phyloP scores from a whole-genome alignment of 768 basidiomycete genomes.

The Cyclocybe aegerita region DNA sequence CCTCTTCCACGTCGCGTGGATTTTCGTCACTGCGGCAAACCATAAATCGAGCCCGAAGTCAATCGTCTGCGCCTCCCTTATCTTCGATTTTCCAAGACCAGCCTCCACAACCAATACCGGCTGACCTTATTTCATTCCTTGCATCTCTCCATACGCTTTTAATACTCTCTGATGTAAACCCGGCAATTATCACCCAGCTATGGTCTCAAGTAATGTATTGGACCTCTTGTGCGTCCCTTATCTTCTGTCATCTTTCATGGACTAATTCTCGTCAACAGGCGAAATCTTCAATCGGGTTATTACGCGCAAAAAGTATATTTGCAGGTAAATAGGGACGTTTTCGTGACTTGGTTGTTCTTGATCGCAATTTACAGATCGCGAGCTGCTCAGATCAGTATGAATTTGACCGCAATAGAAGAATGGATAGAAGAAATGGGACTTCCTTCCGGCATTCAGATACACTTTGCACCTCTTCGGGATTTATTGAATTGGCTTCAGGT shows the following conservation, averaged over 20 bases:
- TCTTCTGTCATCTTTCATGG: background rate
- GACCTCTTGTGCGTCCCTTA: slow-evolving; percentile 74
- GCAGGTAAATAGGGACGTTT: slow-evolving; percentile 51
- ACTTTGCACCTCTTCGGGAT: slow-evolving; percentile 84
- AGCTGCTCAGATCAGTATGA: slow-evolving; percentile 88
- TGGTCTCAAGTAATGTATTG: slow-evolving; percentile 99
- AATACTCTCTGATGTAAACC: slow-evolving; percentile 86
- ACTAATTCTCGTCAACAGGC: slow-evolving; percentile 41
- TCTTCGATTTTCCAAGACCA: slow-evolving; percentile 50
- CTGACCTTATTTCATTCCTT: slow-evolving; percentile 74
- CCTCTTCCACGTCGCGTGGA: slow-evolving; percentile 48
- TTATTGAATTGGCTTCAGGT: slow-evolving; percentile 87
- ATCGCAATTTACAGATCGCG: slow-evolving; percentile 51
- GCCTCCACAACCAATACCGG: slow-evolving; percentile 39
- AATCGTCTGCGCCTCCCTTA: slow-evolving; percentile 44
- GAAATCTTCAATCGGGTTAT: slow-evolving; percentile 84
- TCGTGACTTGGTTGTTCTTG: background rate
- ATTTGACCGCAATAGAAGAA: slow-evolving; percentile 82
- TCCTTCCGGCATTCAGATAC: slow-evolving; percentile 73
- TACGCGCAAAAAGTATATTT: slow-evolving; percentile 92
- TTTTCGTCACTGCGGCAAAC: slow-evolving; percentile 72
- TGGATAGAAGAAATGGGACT: slow-evolving; percentile 85
- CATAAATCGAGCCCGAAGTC: slow-evolving; percentile 51
- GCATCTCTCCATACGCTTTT: slow-evolving; percentile 84
- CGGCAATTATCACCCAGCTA: slow-evolving; percentile 81